phyloP scores from a whole-genome alignment of 345 rosid species.

The Diplotaxis tenuifolia region DNA sequence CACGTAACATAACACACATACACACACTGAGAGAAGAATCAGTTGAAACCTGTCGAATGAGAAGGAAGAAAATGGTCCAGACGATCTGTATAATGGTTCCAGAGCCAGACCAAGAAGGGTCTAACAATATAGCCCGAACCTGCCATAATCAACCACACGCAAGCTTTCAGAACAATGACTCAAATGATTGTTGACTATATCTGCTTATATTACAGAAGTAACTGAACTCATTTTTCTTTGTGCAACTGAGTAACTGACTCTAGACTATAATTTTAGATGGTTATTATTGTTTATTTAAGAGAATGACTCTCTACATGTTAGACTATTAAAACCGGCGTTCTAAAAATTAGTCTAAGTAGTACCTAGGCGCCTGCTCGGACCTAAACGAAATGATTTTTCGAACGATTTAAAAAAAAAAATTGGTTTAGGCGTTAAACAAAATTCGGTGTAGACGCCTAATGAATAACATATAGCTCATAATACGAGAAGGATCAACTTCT shows the following conservation, averaged over 20 bases:
- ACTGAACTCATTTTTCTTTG: too few species aligned
- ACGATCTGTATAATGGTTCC: constrained; percentile 78
- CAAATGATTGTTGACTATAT: background rate
- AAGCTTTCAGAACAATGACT: background rate
- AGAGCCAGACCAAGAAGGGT: constrained; percentile 97
- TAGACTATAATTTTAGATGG: background rate
- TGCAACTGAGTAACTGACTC: background rate
- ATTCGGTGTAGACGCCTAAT: background rate
- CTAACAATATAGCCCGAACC: constrained; percentile 82
- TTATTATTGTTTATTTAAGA: constrained; percentile 2
- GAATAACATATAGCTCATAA: too few species aligned
- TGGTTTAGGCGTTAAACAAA: too few species aligned
- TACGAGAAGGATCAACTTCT: constrained; percentile 61
- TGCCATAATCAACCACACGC: constrained; percentile 31
- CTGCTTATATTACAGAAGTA: background rate
- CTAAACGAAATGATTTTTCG: too few species aligned
- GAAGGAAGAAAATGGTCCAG: constrained; percentile 94
- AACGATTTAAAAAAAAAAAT: too few species aligned
- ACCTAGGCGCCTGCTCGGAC: too few species aligned
- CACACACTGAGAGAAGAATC: constrained; percentile 7
- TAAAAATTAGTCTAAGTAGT: too few species aligned
- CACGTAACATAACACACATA: constrained; percentile 9
- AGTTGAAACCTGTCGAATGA: constrained; percentile 43
- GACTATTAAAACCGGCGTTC: background rate
- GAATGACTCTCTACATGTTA: background rate